Base-by-base conservation (phyloP, 805 yeast species). In the Candida pseudoglaebosa region DNA sequence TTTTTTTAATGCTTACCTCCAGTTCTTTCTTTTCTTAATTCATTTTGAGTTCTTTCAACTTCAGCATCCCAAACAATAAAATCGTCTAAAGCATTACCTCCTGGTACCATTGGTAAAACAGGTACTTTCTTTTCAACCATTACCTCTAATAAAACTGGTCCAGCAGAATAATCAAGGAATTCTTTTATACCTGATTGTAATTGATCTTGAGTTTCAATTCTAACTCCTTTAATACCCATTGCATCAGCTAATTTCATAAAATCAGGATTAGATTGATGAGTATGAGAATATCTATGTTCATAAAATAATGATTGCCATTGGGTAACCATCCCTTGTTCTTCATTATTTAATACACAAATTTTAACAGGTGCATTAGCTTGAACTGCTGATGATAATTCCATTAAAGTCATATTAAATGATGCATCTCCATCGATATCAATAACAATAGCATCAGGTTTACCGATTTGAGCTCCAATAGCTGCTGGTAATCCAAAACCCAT, bases 281-380 rank as follows among this genome's bases (percentile, higher is more conserved):
- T 91, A 67, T 93, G 98, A n/a, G 97, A 77, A 65, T 87, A 93
- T 68, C 99, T 81, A 67, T 91, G 91, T 64, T 91, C 95, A 68
- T 93, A 93, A 74, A 93, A 93, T 45, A 93, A 71, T 9, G 96
- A 84, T 72, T 93, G 99, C 99, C 99, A 93, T 67, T 93, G 99
- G 10, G 98, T 91, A 40, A 93, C 99, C 99, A 93, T 93, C 60
- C 99, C 99, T 72, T 93, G 99, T 71, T 93, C 99, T 71, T 91
- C 98, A 65, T 93, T 93, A 69, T 93, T 93, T 59, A 93, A 73
- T 40, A 93, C 82, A 61, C 88, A 74, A 44, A 87, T 77, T 73
- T 93, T 93, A 48, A 93, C 83, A 41, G 96, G 96, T 36, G 95
- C 83, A 45, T 74, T 75, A 44, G 91, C 95, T 73, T 93, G 98